phyloP scores from a whole-genome alignment of 1,139 yeast species.

The Nakaseomyces sp. region DNA sequence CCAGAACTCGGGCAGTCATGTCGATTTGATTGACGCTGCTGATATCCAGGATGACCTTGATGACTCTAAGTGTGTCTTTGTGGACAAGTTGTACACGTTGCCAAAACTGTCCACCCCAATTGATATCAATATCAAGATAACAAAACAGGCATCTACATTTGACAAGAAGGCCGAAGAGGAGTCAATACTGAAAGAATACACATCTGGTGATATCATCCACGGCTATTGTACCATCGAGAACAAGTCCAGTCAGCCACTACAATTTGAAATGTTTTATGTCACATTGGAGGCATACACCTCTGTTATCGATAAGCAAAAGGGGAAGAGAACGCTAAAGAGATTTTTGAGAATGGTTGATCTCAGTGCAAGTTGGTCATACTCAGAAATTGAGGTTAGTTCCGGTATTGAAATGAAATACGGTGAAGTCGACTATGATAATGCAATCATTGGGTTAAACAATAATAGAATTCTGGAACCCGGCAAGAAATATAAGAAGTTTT shows the following conservation, averaged over 20 bases:
- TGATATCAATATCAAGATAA: constrained; percentile 31
- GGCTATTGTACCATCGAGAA: constrained; percentile 45
- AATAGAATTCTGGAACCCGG: constrained; percentile 44
- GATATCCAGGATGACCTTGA: constrained; percentile 17
- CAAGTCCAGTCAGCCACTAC: constrained; percentile 34
- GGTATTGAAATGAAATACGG: constrained; percentile 43
- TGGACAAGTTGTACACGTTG: constrained; percentile 31
- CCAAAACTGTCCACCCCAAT: constrained; percentile 29
- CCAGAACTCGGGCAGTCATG: constrained; percentile 7
- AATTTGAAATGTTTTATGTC: constrained; percentile 49
- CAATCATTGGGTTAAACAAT: constrained; percentile 43
- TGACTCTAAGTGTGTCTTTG: constrained; percentile 23
- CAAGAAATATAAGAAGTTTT: constrained; percentile 48
- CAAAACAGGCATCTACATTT: constrained; percentile 31
- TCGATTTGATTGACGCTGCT: constrained; percentile 5
- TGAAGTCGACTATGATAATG: constrained; percentile 41
- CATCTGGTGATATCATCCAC: constrained; percentile 46
- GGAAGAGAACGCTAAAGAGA: constrained; percentile 29
- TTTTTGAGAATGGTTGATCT: constrained; percentile 36
- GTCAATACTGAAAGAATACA: constrained; percentile 37
- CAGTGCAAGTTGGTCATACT: constrained; percentile 37
- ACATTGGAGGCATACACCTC: constrained; percentile 44
- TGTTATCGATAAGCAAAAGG: constrained; percentile 26
- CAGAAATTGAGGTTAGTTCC: constrained; percentile 33
- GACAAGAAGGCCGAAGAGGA: constrained; percentile 29